Evolutionary conservation across 2,329 filamentous ascomycete species (phyloP), one percentile per base, ranked within the genome.

Genomic region (Coleophoma eucalyptorum): DNA sequence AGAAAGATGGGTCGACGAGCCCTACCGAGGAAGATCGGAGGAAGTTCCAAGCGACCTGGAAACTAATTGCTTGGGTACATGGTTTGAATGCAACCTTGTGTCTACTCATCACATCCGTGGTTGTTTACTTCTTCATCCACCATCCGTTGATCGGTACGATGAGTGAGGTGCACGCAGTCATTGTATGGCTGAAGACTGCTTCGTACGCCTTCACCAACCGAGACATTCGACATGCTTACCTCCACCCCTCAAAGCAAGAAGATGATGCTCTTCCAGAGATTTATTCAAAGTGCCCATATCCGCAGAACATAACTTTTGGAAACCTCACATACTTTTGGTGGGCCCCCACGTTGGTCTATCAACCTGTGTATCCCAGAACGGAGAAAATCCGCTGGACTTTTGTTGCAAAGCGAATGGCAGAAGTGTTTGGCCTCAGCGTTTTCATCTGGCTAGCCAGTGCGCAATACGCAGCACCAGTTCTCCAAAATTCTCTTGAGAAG

Each of bases 271-370:
- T 97, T 4, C 94, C 94, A 1, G 84, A 89, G 35, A 76, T 97
- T 20, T 99, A 97, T 72, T 75, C 79, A 12, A 66, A 81, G 49
- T 96, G 91, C 62, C 89, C 93, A 0, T 99, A 99, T 66, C 94
- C 94, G 0, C 72, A 81, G 44, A 99, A 97, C 68, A 89, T 99
- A 68, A 96, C 91, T 3, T 78, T 97, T 59, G 72, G 78, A 46
- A 99, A 97, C 66, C 75, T 99, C 21, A 83, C 82, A 51, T 99
- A 97, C 72, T 99, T 99, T 69, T 97, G 94, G 93, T 93, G 92
- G 85, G 94, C 93, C 0, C 94, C 94, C 0, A 99, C 94, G 0
- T 78, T 99, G 48, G 87, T 97, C 42, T 99, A 99, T 68, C 94
- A 99, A 72, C 94, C 94, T 1, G 90, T 94, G 13, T 99, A 99